Conservation (phyloP, 176 grass and related monocot genomes). For the Eragrostis nindensis region DNA sequence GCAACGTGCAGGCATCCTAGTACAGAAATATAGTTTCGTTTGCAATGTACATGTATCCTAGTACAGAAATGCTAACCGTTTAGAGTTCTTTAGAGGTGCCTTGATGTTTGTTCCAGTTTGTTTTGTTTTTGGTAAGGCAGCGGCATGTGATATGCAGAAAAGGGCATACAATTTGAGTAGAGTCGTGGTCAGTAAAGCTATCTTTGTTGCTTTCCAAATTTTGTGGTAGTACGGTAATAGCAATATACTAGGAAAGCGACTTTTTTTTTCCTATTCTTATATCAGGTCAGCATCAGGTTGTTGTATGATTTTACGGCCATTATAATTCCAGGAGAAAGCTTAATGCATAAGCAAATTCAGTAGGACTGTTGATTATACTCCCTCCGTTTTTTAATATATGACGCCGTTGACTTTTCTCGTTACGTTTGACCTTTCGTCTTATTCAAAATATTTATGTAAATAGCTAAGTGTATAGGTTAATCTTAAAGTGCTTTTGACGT, state of each 20-base stretch:
- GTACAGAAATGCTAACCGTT: background rate
- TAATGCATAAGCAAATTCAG: background rate
- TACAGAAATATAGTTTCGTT: background rate
- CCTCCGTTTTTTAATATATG: too few species aligned
- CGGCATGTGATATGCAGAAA: slow-evolving; percentile 18
- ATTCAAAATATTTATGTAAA: too few species aligned
- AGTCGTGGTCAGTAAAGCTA: slow-evolving; percentile 4
- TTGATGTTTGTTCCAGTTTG: slow-evolving; percentile 2
- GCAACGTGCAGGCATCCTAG: slow-evolving; percentile 7
- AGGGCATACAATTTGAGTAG: background rate
- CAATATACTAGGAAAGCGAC: background rate
- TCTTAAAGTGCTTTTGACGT: too few species aligned
- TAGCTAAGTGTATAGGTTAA: too few species aligned
- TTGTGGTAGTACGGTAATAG: background rate
- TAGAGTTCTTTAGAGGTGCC: background rate
- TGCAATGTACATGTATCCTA: too few species aligned
- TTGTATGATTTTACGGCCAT: background rate
- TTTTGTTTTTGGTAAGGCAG: slow-evolving; percentile 21
- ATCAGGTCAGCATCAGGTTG: slow-evolving; percentile 17
- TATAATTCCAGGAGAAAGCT: background rate
- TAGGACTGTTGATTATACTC: background rate
- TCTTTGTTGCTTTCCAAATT: background rate
- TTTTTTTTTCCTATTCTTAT: background rate
- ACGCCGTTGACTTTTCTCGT: too few species aligned
- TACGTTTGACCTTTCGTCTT: too few species aligned